Base-by-base conservation (phyloP, 257 asterid species). In the Petunia axillaris region DNA sequence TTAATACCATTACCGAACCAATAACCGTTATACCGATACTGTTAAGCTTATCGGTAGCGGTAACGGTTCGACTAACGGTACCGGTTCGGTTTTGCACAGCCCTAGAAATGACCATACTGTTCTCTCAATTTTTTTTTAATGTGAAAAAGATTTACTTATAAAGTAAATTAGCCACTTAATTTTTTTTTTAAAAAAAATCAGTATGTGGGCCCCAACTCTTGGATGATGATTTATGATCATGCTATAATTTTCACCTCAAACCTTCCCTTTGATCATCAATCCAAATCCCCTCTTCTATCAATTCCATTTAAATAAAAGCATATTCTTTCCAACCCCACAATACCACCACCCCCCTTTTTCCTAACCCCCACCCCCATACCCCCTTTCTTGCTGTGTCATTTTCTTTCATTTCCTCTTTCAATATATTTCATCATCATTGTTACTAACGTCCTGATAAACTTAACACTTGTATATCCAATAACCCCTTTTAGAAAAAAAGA, bases 401-500 rank as follows among this genome's bases (percentile, higher is more conserved):
- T 71, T 48, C 77, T 50, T 65, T 5, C 73, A 65, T 65, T 65
- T 39, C 48, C 48, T 2, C 73, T 11, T 6, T 71, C 44, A 57
- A 71, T 50, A 35, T 50, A 25, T 71, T 71, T 50, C 35, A 71
- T 71, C 57, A 15, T 50, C 52, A 40, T 65, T 65, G 74, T 65
- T 65, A 65, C 50, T 71, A 71, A 71, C 44, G 77, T 35, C 62
- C 77, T 71, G 36, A 65, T 65, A 65, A 65, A 65, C 52, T 39
- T 5, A 25, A 65, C 67, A 35, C 36, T 44, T 67, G 25, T 25
- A 67, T 67, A 37, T 67, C 75, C 53, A 67, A n/a, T 4, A 48
- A 35, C 39, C 58, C 50, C 8, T 70, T 50, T 50, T 36, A 64
- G 16, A 59, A 15, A 43, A 67, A 8, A 8, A 43, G 15, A 41